Evolutionary conservation across 345 rosid genomes (phyloP), one percentile per base, ranked within the genome.

Genomic region (Raphanus sativus): DNA sequence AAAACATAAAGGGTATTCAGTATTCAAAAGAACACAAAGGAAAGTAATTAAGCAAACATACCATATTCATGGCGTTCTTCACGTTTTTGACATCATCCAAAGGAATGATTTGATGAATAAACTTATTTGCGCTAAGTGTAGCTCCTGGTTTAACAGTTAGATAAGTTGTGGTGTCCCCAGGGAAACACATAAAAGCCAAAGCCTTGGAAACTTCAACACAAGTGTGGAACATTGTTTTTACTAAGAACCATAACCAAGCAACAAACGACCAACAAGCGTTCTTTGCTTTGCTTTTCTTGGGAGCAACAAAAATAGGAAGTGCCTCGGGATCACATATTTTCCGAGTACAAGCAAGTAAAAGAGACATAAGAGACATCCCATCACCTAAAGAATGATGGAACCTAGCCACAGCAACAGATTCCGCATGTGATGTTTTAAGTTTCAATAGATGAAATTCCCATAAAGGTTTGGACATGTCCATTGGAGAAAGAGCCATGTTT

Each of bases 11-110:
- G 21, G 21, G 21, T 3, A 45, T 10, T 10, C n/a, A 12, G 5
- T 4, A 4, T 4, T 1, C 1, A 12, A 45, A 45, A 45, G 15
- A 45, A 45, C 3, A 12, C 5, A 45, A 45, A 12, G 15, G 52
- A 45, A 45, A 45, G 5, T 13, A 45, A 45, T 13, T 12, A 45
- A 45, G 15, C 21, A 7, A 68, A 29, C 62, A 4, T 77, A 77
- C 80, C 75, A 50, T 9, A 16, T 76, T 76, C 70, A 68, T 30
- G 5, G 75, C 13, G 13, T 32, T 69, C 58, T 76, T 76, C 29
- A 69, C 80, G 5, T n/a, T 0, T 54, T 69, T 92, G 63, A 92
- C 85, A 75, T 92, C 94, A 69, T 89, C 91, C 86, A 77, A 56
- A 25, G 73, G 42, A 34, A 77, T 75, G 0, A 77, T 80, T 48